Evolutionary conservation across 208 protist genomes (phyloP), one percentile per base, ranked within the genome.

Genomic region (Plasmodiophora brassicae): DNA sequence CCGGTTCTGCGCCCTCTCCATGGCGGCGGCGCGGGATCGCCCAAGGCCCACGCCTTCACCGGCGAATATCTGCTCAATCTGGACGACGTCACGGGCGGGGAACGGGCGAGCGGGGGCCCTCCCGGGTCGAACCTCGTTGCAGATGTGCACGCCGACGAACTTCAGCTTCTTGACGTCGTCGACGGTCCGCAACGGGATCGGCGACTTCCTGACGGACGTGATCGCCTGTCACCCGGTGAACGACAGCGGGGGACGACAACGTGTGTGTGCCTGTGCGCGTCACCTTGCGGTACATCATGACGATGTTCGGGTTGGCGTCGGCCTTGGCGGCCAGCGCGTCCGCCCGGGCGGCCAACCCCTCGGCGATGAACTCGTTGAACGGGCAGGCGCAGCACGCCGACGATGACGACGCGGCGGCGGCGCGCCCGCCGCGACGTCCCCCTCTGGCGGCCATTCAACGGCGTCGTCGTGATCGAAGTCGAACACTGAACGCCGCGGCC

Each of bases 291-390:
- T 38, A 78, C 10, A 38, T 78, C 32, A n/a, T 78, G n/a, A 32
- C 41, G n/a, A 78, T 78, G n/a, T 78, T 78, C 50, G 25, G 50
- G 25, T 57, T 57, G 5, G 65, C 65, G 41, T 78, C 41, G 32
- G 5, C n/a, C 5, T 32, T 32, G 32, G 5, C 32, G n/a, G 20
- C n/a, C 14, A 5, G 14, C 14, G 65, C 5, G 5, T 78, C 14
- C 32, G 41, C 41, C 14, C 32, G 5, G 32, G 32, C n/a, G 10
- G 20, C 32, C 10, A 78, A n/a, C 32, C 65, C 65, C 10, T n/a
- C 65, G 5, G 65, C 65, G 20, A 78, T 78, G n/a, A 78, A 78
- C n/a, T 78, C 65, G n/a, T 78, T 78, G 65, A 44, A 78, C 41
- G 65, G 65, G n/a, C 65, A 78, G n/a, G 41, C 5, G n/a, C 65